Evolutionary conservation across 306 rosid genomes (phyloP), one percentile per base, ranked within the genome.

Genomic region (Rosa chinensis): DNA sequence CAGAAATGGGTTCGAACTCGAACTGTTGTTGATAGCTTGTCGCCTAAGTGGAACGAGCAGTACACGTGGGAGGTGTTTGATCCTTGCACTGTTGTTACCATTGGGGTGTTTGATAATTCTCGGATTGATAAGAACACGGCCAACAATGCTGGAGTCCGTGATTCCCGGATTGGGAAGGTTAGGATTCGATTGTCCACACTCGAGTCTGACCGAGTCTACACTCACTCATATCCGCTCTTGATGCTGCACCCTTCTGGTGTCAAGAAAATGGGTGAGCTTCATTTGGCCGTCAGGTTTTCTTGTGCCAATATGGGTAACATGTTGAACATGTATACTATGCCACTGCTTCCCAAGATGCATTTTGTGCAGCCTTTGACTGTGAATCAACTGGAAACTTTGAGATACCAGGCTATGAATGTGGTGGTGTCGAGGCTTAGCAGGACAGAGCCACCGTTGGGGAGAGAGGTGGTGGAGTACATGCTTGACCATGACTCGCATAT

Each of bases 21-120:
- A 17, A 89, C 92, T 0, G 90, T 83, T 73, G 89, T 89, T 4
- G 90, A 87, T 23, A 85, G 82, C 79, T 77, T 89, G 78, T 87
- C 90, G 0, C 92, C 92, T 5, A 89, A 89, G 73, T 89, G 92
- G 92, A 89, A 89, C 11, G 92, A 89, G 83, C 92, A 89, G 80
- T 89, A 87, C 87, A 87, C 90, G 59, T 89, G 90, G 90, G 92
- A 89, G 48, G 90, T 89, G 69, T 83, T 76, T 78, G 92, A 89
- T 85, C 92, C 90, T 18, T 89, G 90, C 79, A 87, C 92, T 21
- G 92, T 87, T 16, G 85, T 89, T 1, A 83, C 89, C 10, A 35
- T 89, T 55, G 92, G 92, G 37, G 90, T 89, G 44, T 89, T 89
- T 63, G 92, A 89, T 75, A 89, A 89, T 72, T 83, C 88, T 32